Percentiles rank a stretch among this genome's conserved stretches.
These are phyloP conservation scores for Colletotrichum musicola DNA, from an alignment of 2,329 filamentous ascomycete genomes.

Conservation along the genomic window DNA sequence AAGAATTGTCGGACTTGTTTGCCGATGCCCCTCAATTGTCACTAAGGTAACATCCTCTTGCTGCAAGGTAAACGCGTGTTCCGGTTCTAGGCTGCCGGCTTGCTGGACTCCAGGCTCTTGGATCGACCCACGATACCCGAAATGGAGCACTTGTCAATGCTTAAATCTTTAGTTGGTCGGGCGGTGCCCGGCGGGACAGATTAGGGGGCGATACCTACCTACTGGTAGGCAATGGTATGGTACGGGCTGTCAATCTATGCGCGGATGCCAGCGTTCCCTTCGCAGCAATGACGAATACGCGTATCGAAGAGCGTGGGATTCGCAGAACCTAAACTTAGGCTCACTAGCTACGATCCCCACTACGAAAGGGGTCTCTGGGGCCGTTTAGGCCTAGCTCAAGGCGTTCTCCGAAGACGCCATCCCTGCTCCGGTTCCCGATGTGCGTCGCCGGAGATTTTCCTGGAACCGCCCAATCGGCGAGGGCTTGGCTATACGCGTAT, in stretches of 20 bases:
- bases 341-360: neutral
- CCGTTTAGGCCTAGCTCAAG: constrained; percentile 12
- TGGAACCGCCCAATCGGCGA: neutral
- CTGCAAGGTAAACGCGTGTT: constrained; percentile 6
- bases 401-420: neutral
- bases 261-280: neutral
- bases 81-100: neutral
- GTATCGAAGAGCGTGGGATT: constrained; percentile 4
- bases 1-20: neutral
- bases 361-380: neutral
- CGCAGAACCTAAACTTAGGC: neutral
- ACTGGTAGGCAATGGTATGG: too few relatives aligned
- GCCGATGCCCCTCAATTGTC: neutral
- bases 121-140: neutral
- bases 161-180: constrained; percentile 16
- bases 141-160: constrained; percentile 6
- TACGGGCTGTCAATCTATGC: neutral
- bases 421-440: neutral
- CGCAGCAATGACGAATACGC: constrained; percentile 31
- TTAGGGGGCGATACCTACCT: too few relatives aligned
- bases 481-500: constrained; percentile 24
- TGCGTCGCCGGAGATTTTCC: neutral
- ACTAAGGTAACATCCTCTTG: neutral
- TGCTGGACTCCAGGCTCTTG: neutral
- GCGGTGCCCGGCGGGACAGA: too few relatives aligned